Evolutionary conservation across 1,284 basidiomycete species (phyloP), one percentile per base, ranked within the genome.

Genomic region (Microstroma glucosiphilum): DNA sequence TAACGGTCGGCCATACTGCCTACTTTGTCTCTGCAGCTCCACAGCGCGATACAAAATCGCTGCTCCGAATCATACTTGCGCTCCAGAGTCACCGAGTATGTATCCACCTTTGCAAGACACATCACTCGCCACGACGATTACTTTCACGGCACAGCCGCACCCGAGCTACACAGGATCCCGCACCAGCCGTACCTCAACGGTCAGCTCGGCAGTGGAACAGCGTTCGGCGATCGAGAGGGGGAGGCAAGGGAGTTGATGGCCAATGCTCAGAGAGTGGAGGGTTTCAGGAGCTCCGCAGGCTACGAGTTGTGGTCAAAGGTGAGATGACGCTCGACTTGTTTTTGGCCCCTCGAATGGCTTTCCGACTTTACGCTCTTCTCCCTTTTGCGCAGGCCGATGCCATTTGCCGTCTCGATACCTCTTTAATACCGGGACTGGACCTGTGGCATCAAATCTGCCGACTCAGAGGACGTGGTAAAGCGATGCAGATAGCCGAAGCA

Each of bases 51-150:
- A 54, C 82, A 84, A 15, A 84, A 84, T 13, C 89, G 91, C 73
- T 90, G 86, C 70, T 88, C 89, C 55, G 91, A 93, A 79, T 81
- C 83, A 9, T 83, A 87, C 66, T 86, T 93, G n/a, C 86, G 90
- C 6, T 82, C 86, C 9, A 84, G 89, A 13, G 88, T 91, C 71
- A 84, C 85, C 15, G 90, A 92, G 69, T 92, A 90, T 72, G 84
- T 88, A 2, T 76, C 80, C 55, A 84, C 88, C 6, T 92, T 93
- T 75, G 84, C 90, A 37, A 83, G 87, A 40, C 81, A 91, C 42
- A 87, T 89, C 0, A 85, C 89, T 9, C 83, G 87, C 61, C 90
- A 89, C 72, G 90, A 92, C 72, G 89, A 90, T 77, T 84, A 89
- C 40, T 82, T 84, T 12, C 82, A 83, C 21, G 88, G 88, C 0